phyloP scores from a whole-genome alignment of 2,329 filamentous ascomycete genomes.

The Ampelomyces quisqualis region DNA sequence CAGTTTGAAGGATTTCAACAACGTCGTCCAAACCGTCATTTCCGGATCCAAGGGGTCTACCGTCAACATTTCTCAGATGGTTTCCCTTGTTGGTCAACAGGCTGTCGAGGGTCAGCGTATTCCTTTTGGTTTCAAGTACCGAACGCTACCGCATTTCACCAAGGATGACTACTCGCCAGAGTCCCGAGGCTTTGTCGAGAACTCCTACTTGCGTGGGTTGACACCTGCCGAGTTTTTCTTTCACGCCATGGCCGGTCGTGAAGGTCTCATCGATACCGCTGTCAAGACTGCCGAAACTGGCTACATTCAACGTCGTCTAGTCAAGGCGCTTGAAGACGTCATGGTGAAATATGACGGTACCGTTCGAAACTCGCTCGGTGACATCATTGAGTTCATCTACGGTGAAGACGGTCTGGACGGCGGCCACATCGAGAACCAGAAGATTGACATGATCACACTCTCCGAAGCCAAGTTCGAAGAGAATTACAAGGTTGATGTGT shows the following conservation, averaged over 20 bases:
- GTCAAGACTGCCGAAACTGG: slow-evolving; percentile 99
- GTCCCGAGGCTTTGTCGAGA: slow-evolving; percentile 96
- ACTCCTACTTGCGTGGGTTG: slow-evolving; percentile 93
- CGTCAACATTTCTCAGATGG: slow-evolving; percentile 99
- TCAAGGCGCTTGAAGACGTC: slow-evolving; percentile 96
- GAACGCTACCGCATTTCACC: slow-evolving; percentile 94
- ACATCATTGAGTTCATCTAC: slow-evolving; percentile 96
- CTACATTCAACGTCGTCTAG: slow-evolving; percentile 97
- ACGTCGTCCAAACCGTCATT: slow-evolving; percentile 92
- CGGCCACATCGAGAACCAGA: slow-evolving; percentile 89
- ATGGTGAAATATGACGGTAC: slow-evolving; percentile 98
- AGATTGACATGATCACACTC: slow-evolving; percentile 80
- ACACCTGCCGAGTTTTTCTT: slow-evolving; percentile 99
- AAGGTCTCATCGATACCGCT: slow-evolving; percentile 98
- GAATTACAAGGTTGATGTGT: slow-evolving; percentile 83
- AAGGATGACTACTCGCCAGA: slow-evolving; percentile 99
- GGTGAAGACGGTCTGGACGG: slow-evolving; percentile 96
- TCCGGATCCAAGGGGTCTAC: slow-evolving; percentile 98
- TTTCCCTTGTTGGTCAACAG: slow-evolving; percentile 94
- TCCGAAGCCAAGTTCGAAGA: slow-evolving; percentile 75
- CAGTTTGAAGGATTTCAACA: slow-evolving; percentile 93
- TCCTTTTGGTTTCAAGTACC: slow-evolving; percentile 98
- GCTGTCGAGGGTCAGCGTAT: slow-evolving; percentile 98
- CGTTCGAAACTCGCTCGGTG: slow-evolving; percentile 92
- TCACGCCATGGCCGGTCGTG: slow-evolving; percentile 99